Evolutionary conservation across 164 flowering plant genomes (phyloP), one percentile per base, ranked within the genome.

Genomic region (Litsea cubeba): DNA sequence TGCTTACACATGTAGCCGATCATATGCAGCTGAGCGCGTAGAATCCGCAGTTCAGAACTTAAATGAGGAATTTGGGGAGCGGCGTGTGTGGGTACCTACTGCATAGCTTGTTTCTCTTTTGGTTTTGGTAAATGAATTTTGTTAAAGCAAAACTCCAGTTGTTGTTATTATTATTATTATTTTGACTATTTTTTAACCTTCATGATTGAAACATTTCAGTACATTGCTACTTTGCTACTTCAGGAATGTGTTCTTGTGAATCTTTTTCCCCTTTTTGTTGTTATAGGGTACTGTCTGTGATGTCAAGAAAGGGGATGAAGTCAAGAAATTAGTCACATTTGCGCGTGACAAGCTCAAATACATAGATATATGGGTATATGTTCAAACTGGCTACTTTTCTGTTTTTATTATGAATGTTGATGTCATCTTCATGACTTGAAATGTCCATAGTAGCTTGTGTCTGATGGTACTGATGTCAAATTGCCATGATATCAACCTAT

Each of bases 81-180:
- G 82, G 81, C 93, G 75, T 90, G 97, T 91, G 97, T 95, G 94
- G 97, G 98, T 95, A 92, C 87, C 89, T 73, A 79, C 87, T 75
- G 46, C 63, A 28, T 71, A 51, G 73, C 86, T 81, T 70, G 65
- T 67, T 69, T 30, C 32, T 8, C 32, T 30, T 46, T 50, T 23
- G 24, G 1, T 25, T 40, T 24, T 35, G 49, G 65, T 71, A n/a
- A 64, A 77, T 58, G 28, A 23, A 68, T 18, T 51, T 62, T 20
- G 46, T 70, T 75, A 54, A 17, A 54, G n/a, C 0, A 54, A 54
- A 54, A 54, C 12, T 54, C 17, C 17, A 54, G 18, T 3, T 15
- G 12, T 20, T 14, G 12, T 54, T 4, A 5, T 32, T 35, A 35
- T 8, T 20, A 54, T 51, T 30, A 30, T 30, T 30, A 30, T 30